Evolutionary conservation across 1,139 yeast genomes (phyloP), one percentile per base, ranked within the genome.

Genomic region (Kodamaea sp.): DNA sequence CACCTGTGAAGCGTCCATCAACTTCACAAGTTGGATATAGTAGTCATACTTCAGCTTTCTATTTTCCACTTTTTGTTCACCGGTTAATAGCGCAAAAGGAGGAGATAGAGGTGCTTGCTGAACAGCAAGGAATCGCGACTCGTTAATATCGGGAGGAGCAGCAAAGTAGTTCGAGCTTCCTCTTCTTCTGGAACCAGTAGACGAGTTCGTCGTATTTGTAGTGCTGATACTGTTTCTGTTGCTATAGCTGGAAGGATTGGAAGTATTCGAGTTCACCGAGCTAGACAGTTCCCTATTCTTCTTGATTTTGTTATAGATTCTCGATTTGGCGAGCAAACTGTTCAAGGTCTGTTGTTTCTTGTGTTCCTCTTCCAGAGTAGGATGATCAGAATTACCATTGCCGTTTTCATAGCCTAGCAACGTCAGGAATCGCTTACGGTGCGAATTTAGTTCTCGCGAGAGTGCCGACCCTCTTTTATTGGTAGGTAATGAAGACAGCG

Each of bases 201-300:
- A 40, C n/a, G 50, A 41, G 5, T 54, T 45, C 16, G 39, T 47
- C 16, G 45, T 48, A 14, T 55, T 56, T 11, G 60, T 51, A 11
- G 62, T 59, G 22, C 57, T 48, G 7, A 59, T 42, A 34, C 61
- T 54, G 25, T 57, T 58, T 34, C 61, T 43, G 37, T 51, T 56
- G 34, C 55, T 54, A 32, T 44, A 42, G 14, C 47, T 28, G 10
- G 56, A 48, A 3, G 50, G 53, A 7, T 40, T 41, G 11, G 68
- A 59, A 4, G 47, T 33, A 9, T 44, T 51, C 24, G 70, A 66
- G 25, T 50, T 51, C 28, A 55, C 38, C 2, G 70, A 63, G 15
- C 63, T 49, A 2, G 59, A 48, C 59, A 64, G 68, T 32, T 68
- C 73, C 10, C 75, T 55, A 38, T 63, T 55, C 41, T 65, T 67